Base-by-base conservation (phyloP, 1,284 basidiomycete genomes). In the Puccinia triticina region DNA sequence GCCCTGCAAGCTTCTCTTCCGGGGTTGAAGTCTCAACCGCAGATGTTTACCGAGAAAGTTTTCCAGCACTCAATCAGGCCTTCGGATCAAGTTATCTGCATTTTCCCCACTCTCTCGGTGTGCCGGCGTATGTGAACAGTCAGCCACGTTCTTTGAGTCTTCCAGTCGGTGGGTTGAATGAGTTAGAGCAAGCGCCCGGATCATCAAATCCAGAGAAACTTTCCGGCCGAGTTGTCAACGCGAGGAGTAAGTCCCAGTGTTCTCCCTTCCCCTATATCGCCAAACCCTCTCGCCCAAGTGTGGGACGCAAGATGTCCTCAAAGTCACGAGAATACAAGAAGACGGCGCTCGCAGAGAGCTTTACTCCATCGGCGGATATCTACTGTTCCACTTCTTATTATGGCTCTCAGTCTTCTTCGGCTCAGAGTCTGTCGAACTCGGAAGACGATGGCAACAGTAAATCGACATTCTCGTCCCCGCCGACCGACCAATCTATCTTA, bases 391-490 rank as follows among this genome's bases (percentile, higher is more conserved):
- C 26, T 14, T n/a, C 72, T 10, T 55, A 74, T 40, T 57, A 74
- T 37, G 72, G 53, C 23, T 74, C 72, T 32, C 72, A 74, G 21
- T 74, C 72, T 2, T 74, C 72, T 16, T 57, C 72, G 2, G 34
- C 32, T 40, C 72, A 53, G 23, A 74, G 50, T 74, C n/a, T 57
- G 23, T 57, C 72, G 2, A 55, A 74, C 72, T 74, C 72, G 23
- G 72, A 74, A 40, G 72, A 74, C 40, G 72, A 74, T 26, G 72
- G 53, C 50, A 40, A 29, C 32, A 74, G 72, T 32, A 74, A 74
- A 40, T 74, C 34, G 2, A 74, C 26, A 23, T 74, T 57, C 29
- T 74, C 72, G 10, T 55, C 72, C 12, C 34, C 72, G 0, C 50
- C 72, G 23, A 40, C 72, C 23, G n/a, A 57, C 53, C 32, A 57